phyloP scores from a whole-genome alignment of 73 alveolate genomes.

The Effrenium voratum region DNA sequence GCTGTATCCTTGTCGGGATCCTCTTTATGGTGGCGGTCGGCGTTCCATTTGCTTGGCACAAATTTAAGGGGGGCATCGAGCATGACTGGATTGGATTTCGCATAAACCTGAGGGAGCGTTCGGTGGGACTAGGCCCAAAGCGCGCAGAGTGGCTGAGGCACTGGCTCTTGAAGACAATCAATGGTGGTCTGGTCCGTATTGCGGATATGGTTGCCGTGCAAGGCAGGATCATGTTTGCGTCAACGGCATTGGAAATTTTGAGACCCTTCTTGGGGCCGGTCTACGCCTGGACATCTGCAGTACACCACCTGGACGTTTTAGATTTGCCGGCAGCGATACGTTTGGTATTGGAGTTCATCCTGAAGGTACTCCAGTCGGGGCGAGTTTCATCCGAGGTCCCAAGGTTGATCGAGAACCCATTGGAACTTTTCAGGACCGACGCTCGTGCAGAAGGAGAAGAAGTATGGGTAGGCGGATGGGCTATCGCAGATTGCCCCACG shows the following conservation, averaged over 20 bases:
- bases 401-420: neutral
- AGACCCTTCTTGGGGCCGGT: conserved; percentile 38
- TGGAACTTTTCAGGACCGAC: conserved; percentile 26
- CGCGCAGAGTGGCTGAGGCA: conserved; percentile 18
- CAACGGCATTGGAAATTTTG: neutral
- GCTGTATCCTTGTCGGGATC: neutral
- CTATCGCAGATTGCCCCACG: neutral
- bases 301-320: no score
- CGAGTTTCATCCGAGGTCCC: neutral
- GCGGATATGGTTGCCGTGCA: neutral
- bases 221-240: conserved; percentile 17
- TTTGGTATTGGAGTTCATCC: neutral
- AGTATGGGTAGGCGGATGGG: conserved; percentile 44
- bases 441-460: conserved; percentile 32
- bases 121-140: neutral
- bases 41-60: conserved; percentile 19
- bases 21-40: neutral
- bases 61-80: neutral
- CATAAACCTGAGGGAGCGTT: neutral
- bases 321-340: neutral
- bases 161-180: neutral
- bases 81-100: conserved; percentile 16
- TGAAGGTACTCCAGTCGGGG: neutral
- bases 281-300: conserved; percentile 30
- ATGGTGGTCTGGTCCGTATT: neutral